Evolutionary conservation across 2,329 filamentous ascomycete genomes (phyloP).

Genomic region (Nemania sp.): DNA sequence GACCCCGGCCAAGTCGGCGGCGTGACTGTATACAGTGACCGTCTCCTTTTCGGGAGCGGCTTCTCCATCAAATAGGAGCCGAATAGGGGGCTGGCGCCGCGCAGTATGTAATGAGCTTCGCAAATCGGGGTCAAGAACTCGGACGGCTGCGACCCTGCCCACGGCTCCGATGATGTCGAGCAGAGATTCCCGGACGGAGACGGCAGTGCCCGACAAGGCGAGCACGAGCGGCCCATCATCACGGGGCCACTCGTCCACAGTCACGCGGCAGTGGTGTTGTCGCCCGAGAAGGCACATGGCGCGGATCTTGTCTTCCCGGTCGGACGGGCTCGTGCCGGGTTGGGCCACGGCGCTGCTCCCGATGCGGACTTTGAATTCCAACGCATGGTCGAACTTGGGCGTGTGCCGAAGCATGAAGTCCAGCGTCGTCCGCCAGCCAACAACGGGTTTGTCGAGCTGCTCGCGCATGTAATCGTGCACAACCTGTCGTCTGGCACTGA

Average conservation of each 20-base stretch:
- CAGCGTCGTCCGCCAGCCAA: conserved; percentile 30
- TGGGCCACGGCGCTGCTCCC: conserved; percentile 30
- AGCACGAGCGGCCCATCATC: conserved; percentile 29
- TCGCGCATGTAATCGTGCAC: conserved; percentile 23
- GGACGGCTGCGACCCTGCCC: conserved; percentile 33
- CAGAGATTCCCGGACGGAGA: conserved; percentile 33
- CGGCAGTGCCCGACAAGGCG: conserved; percentile 33
- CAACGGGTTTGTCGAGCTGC: conserved; percentile 6
- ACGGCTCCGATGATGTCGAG: conserved; percentile 32
- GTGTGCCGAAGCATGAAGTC: conserved; percentile 35
- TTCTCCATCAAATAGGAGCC: conserved; percentile 23
- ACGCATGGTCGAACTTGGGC: conserved; percentile 27
- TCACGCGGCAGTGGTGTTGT: no score
- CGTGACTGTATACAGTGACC: conserved; percentile 28
- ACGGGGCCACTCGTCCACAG: conserved; percentile 25
- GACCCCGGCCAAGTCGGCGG: background rate
- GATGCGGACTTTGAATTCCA: conserved; percentile 37
- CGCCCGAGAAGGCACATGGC: no score
- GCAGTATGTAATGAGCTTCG: conserved; percentile 14
- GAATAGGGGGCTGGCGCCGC: conserved; percentile 15
- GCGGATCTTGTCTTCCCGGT: conserved; percentile 33
- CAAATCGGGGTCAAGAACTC: conserved; percentile 28
- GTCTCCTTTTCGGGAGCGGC: conserved; percentile 23
- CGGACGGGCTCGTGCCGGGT: conserved; percentile 28
- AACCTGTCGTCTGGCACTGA: conserved; percentile 28